Percentiles rank a stretch among this genome's conserved stretches.
phyloP scores from a whole-genome alignment of 306 rosid species.

The Ceratonia siliqua region DNA sequence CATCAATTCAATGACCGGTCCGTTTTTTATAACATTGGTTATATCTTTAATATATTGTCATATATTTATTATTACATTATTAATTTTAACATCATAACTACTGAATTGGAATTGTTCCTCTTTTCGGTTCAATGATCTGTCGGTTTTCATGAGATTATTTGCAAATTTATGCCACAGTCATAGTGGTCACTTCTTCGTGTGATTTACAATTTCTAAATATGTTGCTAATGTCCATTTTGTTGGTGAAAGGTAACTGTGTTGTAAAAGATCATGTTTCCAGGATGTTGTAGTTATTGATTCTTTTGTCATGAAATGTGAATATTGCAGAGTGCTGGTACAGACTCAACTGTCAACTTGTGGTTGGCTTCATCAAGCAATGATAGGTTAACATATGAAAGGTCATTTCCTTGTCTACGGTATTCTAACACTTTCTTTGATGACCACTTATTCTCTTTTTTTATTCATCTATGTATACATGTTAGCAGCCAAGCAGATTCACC shows the following conservation, averaged over 20 bases:
- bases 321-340: conserved; percentile 91
- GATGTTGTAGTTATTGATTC: conserved; percentile 14
- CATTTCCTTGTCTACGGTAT: conserved; percentile 30
- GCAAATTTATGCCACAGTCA: neutral
- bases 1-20: too few relatives aligned
- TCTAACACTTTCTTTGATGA: conserved; percentile 1
- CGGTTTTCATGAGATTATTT: neutral
- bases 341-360: conserved; percentile 94
- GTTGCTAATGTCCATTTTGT: conserved; percentile 11
- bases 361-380: conserved; percentile 54
- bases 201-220: neutral
- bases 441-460: conserved; percentile 4
- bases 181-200: neutral
- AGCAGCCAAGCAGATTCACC: conserved; percentile 68
- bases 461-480: conserved; percentile 30
- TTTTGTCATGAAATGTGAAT: conserved; percentile 32
- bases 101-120: neutral
- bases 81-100: neutral
- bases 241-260: conserved; percentile 14
- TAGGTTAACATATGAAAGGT: conserved; percentile 68
- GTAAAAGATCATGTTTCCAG: neutral
- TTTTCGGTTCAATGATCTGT: neutral
- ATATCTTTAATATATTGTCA: neutral
- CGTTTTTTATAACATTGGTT: too few relatives aligned
- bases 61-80: neutral